These are phyloP conservation scores for Barnettozyma wickerhamii DNA, from an alignment of 805 yeast genomes.

Conservation along the genomic window DNA sequence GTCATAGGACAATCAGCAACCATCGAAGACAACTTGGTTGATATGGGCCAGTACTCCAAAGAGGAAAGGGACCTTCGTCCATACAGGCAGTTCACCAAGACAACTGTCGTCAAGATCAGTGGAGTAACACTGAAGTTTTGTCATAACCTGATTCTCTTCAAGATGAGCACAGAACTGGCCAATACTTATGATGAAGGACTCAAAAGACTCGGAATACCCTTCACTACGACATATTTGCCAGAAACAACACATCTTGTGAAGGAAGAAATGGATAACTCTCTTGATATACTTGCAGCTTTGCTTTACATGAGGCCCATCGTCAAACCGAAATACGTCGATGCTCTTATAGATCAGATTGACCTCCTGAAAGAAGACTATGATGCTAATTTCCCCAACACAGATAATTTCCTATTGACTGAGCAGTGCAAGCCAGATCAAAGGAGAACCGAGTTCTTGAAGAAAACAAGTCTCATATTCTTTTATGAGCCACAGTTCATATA, in stretches of 20 bases:
- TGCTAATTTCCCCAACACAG: constrained; percentile 22
- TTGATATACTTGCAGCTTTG: constrained; percentile 31
- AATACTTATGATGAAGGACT: constrained; percentile 12
- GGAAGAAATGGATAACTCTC: constrained; percentile 19
- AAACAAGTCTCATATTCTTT: constrained; percentile 23
- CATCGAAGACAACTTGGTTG: constrained; percentile 3
- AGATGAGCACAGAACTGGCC: constrained; percentile 8
- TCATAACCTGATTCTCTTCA: constrained; percentile 13
- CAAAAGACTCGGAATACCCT: constrained; percentile 26
- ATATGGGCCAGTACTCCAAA: constrained; percentile 2
- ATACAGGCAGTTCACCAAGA: neutral
- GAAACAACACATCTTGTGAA: constrained; percentile 27
- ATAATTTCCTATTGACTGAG: constrained; percentile 21
- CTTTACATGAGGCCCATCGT: constrained; percentile 28
- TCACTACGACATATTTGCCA: constrained; percentile 14
- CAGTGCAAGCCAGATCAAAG: constrained; percentile 19
- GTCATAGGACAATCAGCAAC: constrained; percentile 9
- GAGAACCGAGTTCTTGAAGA: constrained; percentile 23
- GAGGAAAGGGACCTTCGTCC: constrained; percentile 4
- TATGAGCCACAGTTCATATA: constrained; percentile 20
- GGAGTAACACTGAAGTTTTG: constrained; percentile 14
- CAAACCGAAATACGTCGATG: constrained; percentile 19
- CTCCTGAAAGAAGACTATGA: constrained; percentile 18
- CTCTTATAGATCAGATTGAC: constrained; percentile 14
- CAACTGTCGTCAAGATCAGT: constrained; percentile 18